phyloP scores from a whole-genome alignment of 2,329 filamentous ascomycete genomes.

The Chalaropsis ovoidea region DNA sequence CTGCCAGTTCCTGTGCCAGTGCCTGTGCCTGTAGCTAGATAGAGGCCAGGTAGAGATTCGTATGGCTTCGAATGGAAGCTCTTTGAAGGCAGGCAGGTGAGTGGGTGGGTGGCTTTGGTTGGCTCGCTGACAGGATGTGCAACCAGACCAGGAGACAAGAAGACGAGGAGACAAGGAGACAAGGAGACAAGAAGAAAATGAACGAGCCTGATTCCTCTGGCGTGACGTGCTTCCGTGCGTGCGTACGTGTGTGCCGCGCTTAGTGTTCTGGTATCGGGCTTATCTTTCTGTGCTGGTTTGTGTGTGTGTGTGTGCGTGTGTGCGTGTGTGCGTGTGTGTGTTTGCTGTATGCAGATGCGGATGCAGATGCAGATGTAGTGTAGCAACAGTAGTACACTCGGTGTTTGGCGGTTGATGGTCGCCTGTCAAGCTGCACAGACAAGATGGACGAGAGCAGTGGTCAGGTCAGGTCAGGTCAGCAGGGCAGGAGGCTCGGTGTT shows the following conservation, averaged over 20 bases:
- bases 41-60: constrained; percentile 8
- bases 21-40: background rate
- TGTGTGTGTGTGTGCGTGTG: background rate
- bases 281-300: background rate
- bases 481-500: background rate
- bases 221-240: constrained; percentile 11
- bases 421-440: constrained; percentile 9
- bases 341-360: background rate
- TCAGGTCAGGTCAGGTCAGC: too few species aligned
- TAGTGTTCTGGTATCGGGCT: background rate
- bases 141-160: background rate
- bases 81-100: background rate
- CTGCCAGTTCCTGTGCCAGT: too few species aligned
- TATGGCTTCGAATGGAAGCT: background rate
- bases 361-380: too few species aligned
- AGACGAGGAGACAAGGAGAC: background rate
- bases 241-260: background rate
- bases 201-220: constrained; percentile 5
- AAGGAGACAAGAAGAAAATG: background rate
- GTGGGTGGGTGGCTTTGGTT: background rate
- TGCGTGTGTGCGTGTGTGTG: background rate
- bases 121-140: constrained; percentile 7
- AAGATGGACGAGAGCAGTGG: background rate
- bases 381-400: background rate
- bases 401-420: constrained; percentile 1